Base-by-base conservation (phyloP, 345 rosid species). In the Stellera chamaejasme region DNA sequence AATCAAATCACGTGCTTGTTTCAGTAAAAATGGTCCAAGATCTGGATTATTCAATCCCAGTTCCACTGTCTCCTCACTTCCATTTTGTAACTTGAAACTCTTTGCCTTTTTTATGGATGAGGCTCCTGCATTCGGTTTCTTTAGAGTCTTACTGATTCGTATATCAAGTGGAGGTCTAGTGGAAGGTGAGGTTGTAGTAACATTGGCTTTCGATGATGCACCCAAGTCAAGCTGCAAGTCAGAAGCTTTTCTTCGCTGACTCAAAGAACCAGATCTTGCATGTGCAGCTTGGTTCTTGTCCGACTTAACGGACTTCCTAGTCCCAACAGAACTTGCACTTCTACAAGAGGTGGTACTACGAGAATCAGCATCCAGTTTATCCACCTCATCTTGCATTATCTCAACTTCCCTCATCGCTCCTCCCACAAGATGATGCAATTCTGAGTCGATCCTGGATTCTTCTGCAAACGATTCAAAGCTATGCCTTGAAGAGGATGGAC, bases 391-490 rank as follows among this genome's bases (percentile, higher is more conserved):
- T 55, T 82, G 73, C 64, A 81, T 74, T 52, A 72, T 65, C 58
- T 78, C 75, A 54, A 76, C 69, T 70, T 79, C 85, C 60, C 66
- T 73, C 73, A 72, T 78, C 68, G 81, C 91, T 66, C 82, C 84
- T 49, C 80, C 76, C 32, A 73, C 87, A 50, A 92, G 93, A 72
- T 88, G 85, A 67, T 68, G 68, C 66, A 92, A 62, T 71, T 92
- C 95, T 3, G 81, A 84, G 64, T 88, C 95, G 43, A 92, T 86
- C 74, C 94, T 86, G 0, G 95, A 92, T 74, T 92, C 98, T 55
- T 82, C 90, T 4, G 84, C 96, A 65, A 76, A 78, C 0, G 88
- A 82, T 39, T 81, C 90, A 75, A 73, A 82, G 72, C 93, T 84
- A 14, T 72, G 82, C 75, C 95, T 76, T 2, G 95, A 86, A 11